phyloP scores from a whole-genome alignment of 768 basidiomycete genomes.

The Pleurotus eryngii region DNA sequence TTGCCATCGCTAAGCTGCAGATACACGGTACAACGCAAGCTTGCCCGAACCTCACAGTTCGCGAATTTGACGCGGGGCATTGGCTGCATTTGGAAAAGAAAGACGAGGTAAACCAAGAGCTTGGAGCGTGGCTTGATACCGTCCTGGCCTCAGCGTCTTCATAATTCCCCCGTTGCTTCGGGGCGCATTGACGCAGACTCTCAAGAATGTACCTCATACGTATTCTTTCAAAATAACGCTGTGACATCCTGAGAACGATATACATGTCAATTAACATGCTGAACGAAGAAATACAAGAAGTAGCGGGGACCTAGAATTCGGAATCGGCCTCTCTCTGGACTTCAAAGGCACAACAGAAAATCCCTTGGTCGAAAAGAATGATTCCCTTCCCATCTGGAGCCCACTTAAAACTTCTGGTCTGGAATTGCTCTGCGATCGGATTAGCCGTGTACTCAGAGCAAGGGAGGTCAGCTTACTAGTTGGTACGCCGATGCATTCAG shows the following conservation, averaged over 20 bases:
- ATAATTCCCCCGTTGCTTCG: no score
- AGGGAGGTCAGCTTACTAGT: slow-evolving; percentile 51
- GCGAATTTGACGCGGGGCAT: slow-evolving; percentile 36
- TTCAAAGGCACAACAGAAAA: slow-evolving; percentile 86
- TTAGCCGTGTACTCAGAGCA: slow-evolving; percentile 9
- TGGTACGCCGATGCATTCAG: slow-evolving; percentile 88
- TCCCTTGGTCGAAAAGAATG: slow-evolving; percentile 68
- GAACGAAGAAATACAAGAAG: no score
- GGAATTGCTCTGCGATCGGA: slow-evolving; percentile 59
- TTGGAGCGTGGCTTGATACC: slow-evolving; percentile 19
- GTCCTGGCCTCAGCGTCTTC: not conserved
- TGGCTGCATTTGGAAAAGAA: slow-evolving; percentile 33
- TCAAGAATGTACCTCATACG: no score
- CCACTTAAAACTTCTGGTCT: slow-evolving; percentile 69
- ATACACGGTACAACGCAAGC: slow-evolving; percentile 9
- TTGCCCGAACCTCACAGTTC: slow-evolving; percentile 26
- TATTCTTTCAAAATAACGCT: no score
- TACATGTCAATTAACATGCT: no score
- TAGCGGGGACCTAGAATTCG: no score
- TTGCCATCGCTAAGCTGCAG: slow-evolving; percentile 18
- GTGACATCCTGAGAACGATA: no score
- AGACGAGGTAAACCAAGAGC: slow-evolving; percentile 28
- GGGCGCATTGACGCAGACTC: no score
- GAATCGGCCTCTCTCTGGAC: slow-evolving; percentile 43
- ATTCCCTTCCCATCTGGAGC: slow-evolving; percentile 85